Percentiles rank a stretch among this genome's conserved stretches.
Conservation (phyloP, 208 protist genomes). For the Endotrypanum monterogeii region DNA sequence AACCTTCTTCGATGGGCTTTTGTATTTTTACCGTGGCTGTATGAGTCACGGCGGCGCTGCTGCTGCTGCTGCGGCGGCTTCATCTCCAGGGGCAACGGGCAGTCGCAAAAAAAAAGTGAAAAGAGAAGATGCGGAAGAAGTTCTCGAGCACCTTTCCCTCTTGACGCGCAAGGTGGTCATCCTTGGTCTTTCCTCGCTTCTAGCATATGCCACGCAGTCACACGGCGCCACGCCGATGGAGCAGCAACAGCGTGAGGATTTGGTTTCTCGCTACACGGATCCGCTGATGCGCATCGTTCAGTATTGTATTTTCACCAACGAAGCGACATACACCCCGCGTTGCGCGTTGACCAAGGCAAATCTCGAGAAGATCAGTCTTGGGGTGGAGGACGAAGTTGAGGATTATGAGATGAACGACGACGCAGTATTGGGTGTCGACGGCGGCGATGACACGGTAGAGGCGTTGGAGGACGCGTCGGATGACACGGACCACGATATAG, state of each 20-base stretch:
- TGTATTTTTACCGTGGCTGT: constrained; percentile 71
- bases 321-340: constrained; percentile 49
- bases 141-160: constrained; percentile 65
- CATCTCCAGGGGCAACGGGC: not conserved
- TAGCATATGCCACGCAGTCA: constrained; percentile 29
- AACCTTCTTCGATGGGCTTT: constrained; percentile 75
- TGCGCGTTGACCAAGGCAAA: constrained; percentile 62
- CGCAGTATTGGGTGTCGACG: constrained; percentile 41
- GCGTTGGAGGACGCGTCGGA: constrained; percentile 44
- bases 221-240: constrained; percentile 8
- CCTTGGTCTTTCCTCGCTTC: constrained; percentile 64
- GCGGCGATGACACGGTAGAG: constrained; percentile 40
- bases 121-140: constrained; percentile 55
- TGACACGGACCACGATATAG: constrained; percentile 30
- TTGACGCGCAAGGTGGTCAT: constrained; percentile 82
- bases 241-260: constrained; percentile 24
- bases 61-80: not conserved
- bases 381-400: constrained; percentile 48
- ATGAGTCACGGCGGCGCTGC: constrained; percentile 4
- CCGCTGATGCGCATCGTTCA: constrained; percentile 60
- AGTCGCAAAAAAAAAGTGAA: constrained; percentile 43
- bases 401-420: constrained; percentile 55
- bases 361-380: constrained; percentile 51
- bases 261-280: constrained; percentile 42
- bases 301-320: constrained; percentile 83